Base-by-base conservation (phyloP, 140 eudicot genomes). In the Senecio squalidus region DNA sequence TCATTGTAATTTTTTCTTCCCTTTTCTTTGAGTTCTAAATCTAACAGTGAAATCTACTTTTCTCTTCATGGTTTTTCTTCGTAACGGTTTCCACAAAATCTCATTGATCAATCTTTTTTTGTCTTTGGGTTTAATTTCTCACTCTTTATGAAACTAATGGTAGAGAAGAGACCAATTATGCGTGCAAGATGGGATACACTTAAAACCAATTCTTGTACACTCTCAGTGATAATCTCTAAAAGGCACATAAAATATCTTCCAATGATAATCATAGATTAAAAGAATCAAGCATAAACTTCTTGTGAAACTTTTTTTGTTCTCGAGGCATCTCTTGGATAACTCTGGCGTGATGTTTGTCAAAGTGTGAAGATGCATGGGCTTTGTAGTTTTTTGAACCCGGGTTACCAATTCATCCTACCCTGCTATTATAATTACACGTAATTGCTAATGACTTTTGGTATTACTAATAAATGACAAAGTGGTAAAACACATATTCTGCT, bases 101-200 rank as follows among this genome's bases (percentile, higher is more conserved):
- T 43, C 21, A n/a, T 53, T 25, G 26, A 5, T 26, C n/a, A 18
- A 3, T 61, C 4, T 22, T 29, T 17, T 1, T 1, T 52, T 25
- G 16, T 26, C 34, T 14, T 10, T 15, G 20, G 29, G 40, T 18
- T 21, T 14, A 64, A 41, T 9, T 40, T 55, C 9, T 17, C 1
- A 0, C 31, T 24, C 10, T 14, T 2, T 5, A 5, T 11, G 27
- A 49, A 7, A 26, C 39, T 6, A 52, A 28, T 10, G 15, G 15
- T 45, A 57, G 39, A 15, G 1, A 31, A 22, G 40, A 56, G 55
- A 47, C 22, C 6, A 45, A 22, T 41, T 9, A 44, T 54, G n/a
- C n/a, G n/a, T n/a, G 65, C 39, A 67, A 43, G 49, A 30, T 14
- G 41, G 31, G 64, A 54, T 40, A 41, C 20, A 4, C 55, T 1